Evolutionary conservation across 148 eudicot species (phyloP).

Genomic region (Agrostemma githago): DNA sequence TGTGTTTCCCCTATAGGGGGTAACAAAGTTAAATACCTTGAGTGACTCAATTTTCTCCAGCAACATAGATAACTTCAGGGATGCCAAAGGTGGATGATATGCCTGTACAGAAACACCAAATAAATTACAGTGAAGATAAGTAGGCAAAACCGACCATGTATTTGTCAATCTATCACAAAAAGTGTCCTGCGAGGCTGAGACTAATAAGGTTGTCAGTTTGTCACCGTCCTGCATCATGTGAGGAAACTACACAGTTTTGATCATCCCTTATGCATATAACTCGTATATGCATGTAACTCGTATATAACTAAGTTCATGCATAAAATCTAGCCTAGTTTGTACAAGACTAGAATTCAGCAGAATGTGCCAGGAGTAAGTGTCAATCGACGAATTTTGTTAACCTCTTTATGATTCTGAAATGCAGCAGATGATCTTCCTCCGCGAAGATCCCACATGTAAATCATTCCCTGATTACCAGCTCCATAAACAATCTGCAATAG

Average conservation of each 20-base stretch:
- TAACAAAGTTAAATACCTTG: slow-evolving; percentile 52
- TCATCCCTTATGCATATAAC: not conserved
- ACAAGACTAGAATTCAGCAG: not conserved
- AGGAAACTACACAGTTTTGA: not conserved
- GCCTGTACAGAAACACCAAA: slow-evolving; percentile 40
- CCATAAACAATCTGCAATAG: slow-evolving; percentile 59
- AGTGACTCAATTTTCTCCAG: slow-evolving; percentile 69
- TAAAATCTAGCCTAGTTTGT: not conserved
- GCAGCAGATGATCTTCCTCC: slow-evolving; percentile 82
- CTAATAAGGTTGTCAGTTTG: not conserved
- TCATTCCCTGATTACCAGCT: slow-evolving; percentile 66
- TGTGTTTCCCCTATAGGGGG: not conserved
- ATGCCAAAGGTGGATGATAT: slow-evolving; percentile 56
- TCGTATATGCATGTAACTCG: not conserved
- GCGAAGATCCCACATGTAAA: slow-evolving; percentile 90
- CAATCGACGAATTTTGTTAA: slow-evolving; percentile 15
- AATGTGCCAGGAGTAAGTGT: not conserved
- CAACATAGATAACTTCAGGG: slow-evolving; percentile 50
- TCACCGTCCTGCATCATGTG: not conserved
- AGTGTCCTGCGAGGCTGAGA: not conserved
- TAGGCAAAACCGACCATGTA: slow-evolving; percentile 7
- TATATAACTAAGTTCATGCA: not conserved
- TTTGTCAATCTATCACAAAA: not conserved
- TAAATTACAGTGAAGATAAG: not conserved
- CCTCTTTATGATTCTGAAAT: slow-evolving; percentile 79